A percentile compares a stretch with the other conserved stretches of the same genome.
phyloP scores from a whole-genome alignment of 2,329 filamentous ascomycete species.

The Ceratocystis harringtonii region DNA sequence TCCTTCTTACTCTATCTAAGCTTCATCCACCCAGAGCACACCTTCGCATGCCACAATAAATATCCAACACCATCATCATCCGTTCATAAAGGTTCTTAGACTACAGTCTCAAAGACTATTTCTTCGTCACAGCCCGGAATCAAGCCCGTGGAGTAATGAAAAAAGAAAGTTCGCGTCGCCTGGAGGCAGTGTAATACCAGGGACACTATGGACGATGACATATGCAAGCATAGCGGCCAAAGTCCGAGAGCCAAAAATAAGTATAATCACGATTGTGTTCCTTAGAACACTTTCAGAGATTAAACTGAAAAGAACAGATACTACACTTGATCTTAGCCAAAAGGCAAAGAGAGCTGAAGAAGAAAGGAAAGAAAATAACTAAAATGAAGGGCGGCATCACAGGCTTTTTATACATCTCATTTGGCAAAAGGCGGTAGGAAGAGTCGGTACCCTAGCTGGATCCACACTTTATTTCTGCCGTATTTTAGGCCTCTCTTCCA shows the following conservation, averaged over 20 bases:
- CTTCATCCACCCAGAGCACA: too few relatives aligned
- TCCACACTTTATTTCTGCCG: neutral
- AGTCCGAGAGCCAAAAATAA: constrained; percentile 39
- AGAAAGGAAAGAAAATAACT: constrained; percentile 48
- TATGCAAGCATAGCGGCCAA: constrained; percentile 17
- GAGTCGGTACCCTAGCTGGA: neutral
- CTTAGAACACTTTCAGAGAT: constrained; percentile 75
- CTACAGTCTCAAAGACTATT: neutral
- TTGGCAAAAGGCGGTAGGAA: neutral
- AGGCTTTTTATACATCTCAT: constrained; percentile 48
- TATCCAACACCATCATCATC: neutral
- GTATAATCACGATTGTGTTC: constrained; percentile 66
- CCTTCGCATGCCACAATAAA: neutral
- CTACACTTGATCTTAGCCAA: constrained; percentile 87
- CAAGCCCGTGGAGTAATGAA: constrained; percentile 30
- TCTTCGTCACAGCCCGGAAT: constrained; percentile 28
- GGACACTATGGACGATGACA: constrained; percentile 19
- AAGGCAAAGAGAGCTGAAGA: constrained; percentile 25
- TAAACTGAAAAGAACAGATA: constrained; percentile 98
- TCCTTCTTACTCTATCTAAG: too few relatives aligned
- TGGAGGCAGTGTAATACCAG: constrained; percentile 34
- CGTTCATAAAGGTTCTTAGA: neutral
- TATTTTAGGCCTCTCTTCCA: neutral
- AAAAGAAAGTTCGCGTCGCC: constrained; percentile 29
- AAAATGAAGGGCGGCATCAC: constrained; percentile 61